phyloP scores from a whole-genome alignment of 1,284 basidiomycete species.

The Cutaneotrichosporon daszewskae region DNA sequence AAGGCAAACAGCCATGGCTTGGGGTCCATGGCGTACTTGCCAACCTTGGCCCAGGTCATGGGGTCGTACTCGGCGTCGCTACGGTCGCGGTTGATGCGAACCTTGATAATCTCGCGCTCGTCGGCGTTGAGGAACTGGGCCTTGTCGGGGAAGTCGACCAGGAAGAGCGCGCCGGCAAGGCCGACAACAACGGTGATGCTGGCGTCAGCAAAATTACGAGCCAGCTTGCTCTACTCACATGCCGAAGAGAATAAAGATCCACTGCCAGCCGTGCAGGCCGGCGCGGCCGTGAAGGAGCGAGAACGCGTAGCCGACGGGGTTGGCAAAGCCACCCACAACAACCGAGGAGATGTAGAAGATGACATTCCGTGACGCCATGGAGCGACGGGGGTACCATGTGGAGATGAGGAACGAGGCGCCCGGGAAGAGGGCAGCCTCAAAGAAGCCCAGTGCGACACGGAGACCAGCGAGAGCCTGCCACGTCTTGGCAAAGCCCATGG shows the following conservation, averaged over 20 bases:
- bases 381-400: constrained; percentile 17
- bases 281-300: constrained; percentile 4
- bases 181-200: constrained; percentile 9
- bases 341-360: constrained; percentile 15
- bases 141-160: constrained; percentile 18
- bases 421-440: constrained; percentile 26
- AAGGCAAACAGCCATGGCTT: constrained; percentile 50
- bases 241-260: constrained; percentile 15
- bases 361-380: constrained; percentile 15
- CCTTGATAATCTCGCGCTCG: constrained; percentile 8
- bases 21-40: constrained; percentile 40
- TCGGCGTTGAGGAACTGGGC: constrained; percentile 9
- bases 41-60: constrained; percentile 39
- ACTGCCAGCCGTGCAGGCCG: constrained; percentile 6
- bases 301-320: constrained; percentile 8
- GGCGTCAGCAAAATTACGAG: no score
- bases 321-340: constrained; percentile 11
- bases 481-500: constrained; percentile 33
- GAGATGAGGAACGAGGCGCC: constrained; percentile 22
- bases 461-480: constrained; percentile 24
- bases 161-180: neutral
- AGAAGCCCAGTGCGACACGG: constrained; percentile 20
- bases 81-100: constrained; percentile 16
- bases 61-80: constrained; percentile 46
- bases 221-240: no score